Evolutionary conservation across 2,329 filamentous ascomycete genomes (phyloP), one percentile per base, ranked within the genome.

Genomic region (Aspergillus neoniger): DNA sequence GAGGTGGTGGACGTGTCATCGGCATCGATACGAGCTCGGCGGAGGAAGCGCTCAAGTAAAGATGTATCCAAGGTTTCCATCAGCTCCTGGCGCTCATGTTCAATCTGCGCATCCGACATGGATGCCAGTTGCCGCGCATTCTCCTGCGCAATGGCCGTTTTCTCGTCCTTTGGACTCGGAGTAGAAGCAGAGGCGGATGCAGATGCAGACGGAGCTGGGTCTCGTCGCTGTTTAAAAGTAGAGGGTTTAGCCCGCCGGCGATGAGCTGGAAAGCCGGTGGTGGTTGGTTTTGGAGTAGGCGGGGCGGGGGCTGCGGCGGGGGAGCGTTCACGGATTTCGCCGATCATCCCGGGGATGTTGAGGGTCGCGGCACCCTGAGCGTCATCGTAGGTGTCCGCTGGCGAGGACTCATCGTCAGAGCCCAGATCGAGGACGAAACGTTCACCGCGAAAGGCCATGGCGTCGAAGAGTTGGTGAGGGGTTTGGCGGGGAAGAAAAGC

Each of bases 191-290:
- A 19, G 58, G 67, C 5, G 23, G 47, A 8, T 25, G 52, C 7
- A 1, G 47, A 7, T 54, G 59, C 58, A 49, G 61, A 50, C 56
- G 60, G 58, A 47, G 62, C 65, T 19, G 69, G 19, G 36, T 63
- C 39, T 58, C 65, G 58, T 28, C 87, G 85, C 70, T 91, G 88
- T 74, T 92, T 96, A 80, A 96, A 96, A 1, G 89, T 85, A 1
- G 92, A 96, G 7, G 85, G 77, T 59, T 85, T 84, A 58, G 82
- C 83, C 65, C 93, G 87, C 74, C 91, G 92, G 75, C 90, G 95
- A 75, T 92, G 93, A 60, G 88, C 86, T n/a, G 95, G 95, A 68
- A 98, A 98, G 1, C 95, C 95, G 12, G 85, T 87, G 81, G 82
- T 81, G 8, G 89, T 88, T 4, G 90, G 83, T 64, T 86, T 88